Conservation (phyloP, 169 alveolate species). For the Plasmodium fragile region DNA sequence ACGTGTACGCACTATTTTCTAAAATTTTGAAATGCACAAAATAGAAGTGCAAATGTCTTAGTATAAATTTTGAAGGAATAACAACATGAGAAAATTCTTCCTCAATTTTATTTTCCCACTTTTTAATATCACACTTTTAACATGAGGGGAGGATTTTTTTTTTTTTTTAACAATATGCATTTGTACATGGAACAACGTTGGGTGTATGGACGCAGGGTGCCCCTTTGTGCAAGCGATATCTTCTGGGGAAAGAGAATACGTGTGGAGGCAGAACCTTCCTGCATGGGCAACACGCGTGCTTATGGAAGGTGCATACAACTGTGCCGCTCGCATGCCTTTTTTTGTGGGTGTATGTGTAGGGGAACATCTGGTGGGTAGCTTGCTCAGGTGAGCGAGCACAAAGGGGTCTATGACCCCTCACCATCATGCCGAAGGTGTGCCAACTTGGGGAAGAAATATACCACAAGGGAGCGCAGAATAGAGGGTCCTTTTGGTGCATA, state of each 20-base stretch:
- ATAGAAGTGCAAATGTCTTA: background rate
- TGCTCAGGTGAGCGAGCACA: background rate
- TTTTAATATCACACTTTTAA: background rate
- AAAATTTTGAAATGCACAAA: background rate
- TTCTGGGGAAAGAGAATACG: background rate
- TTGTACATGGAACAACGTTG: background rate
- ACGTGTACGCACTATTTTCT: background rate
- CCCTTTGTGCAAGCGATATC: background rate
- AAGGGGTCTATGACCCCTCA: background rate
- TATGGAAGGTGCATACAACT: background rate
- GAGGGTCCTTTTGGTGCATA: background rate
- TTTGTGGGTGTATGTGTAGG: background rate
- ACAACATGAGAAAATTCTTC: background rate
- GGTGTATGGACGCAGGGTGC: background rate
- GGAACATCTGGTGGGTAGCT: background rate
- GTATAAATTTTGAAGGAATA: background rate
- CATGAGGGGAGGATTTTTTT: background rate
- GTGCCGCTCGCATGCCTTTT: background rate
- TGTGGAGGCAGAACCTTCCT: background rate
- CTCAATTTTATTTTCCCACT: background rate
- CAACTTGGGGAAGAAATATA: background rate
- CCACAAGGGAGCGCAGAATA: background rate
- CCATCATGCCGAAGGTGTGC: background rate
- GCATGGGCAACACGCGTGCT: background rate
- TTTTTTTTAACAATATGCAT: background rate